These are phyloP conservation scores for Austroboletus rostrupii DNA, from an alignment of 1,284 basidiomycete genomes.

Conservation along the genomic window DNA sequence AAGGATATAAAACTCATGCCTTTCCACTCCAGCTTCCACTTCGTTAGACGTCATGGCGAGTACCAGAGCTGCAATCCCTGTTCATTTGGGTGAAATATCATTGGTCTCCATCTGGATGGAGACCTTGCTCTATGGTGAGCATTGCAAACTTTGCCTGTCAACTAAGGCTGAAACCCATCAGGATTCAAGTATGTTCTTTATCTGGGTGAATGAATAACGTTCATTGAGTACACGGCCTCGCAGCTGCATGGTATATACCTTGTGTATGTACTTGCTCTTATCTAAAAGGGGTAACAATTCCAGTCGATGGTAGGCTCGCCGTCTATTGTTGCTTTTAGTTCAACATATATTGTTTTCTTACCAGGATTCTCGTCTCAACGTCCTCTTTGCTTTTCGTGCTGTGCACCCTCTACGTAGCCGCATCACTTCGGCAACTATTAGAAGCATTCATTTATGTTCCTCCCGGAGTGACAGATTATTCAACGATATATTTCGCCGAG, in stretches of 20 bases:
- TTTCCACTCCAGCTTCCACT: not conserved
- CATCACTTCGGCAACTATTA: conserved; percentile 15
- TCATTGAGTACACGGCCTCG: not conserved
- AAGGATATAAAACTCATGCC: conserved; percentile 4
- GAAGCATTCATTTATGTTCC: conserved; percentile 16
- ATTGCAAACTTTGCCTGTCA: not conserved
- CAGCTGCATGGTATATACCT: conserved; percentile 13
- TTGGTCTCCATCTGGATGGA: conserved; percentile 18
- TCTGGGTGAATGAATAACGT: not conserved
- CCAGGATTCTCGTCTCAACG: conserved; percentile 13
- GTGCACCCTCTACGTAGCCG: conserved; percentile 8
- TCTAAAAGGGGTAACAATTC: conserved; percentile 1
- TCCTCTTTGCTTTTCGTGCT: conserved; percentile 16
- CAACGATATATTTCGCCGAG: conserved; percentile 9
- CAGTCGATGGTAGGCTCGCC: conserved; percentile 6
- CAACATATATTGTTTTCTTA: not conserved
- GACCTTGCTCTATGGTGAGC: conserved; percentile 17
- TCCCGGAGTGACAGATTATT: conserved; percentile 3
- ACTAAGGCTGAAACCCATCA: conserved; percentile 1
- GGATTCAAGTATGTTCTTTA: conserved; percentile 10
- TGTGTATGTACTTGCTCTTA: conserved; percentile 18
- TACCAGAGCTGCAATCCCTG: conserved; percentile 1
- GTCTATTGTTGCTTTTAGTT: not conserved
- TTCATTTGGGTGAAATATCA: conserved; percentile 12
- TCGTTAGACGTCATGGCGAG: conserved; percentile 8